Evolutionary conservation across 1,284 basidiomycete species (phyloP).

Genomic region (Wolfiporia cocos): DNA sequence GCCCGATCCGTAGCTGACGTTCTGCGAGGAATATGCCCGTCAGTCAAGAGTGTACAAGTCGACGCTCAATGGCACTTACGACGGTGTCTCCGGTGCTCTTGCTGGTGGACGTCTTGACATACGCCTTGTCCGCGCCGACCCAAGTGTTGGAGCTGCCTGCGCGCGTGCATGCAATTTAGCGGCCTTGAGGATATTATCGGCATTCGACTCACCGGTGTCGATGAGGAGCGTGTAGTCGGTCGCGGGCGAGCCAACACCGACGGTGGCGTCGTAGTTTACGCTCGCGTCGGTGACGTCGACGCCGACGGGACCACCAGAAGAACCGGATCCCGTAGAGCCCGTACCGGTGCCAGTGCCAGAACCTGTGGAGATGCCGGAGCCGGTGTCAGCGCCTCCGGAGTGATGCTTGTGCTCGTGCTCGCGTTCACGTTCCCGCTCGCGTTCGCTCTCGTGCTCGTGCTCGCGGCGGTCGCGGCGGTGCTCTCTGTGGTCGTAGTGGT

Average conservation of each 20-base stretch:
- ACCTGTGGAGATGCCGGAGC: constrained; percentile 7
- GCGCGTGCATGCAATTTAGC: not conserved
- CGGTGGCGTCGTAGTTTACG: constrained; percentile 44
- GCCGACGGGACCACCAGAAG: constrained; percentile 20
- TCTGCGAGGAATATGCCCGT: constrained; percentile 15
- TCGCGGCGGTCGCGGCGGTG: constrained; percentile 15
- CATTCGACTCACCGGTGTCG: constrained; percentile 37
- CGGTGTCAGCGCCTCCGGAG: constrained; percentile 2
- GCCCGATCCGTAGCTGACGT: constrained; percentile 46
- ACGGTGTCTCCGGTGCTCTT: constrained; percentile 36
- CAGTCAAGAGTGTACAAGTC: too few species aligned
- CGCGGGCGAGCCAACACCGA: constrained; percentile 55
- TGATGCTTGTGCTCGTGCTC: constrained; percentile 15
- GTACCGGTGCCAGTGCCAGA: constrained; percentile 18
- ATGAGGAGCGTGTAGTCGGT: constrained; percentile 53
- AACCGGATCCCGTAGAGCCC: constrained; percentile 9
- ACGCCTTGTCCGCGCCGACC: constrained; percentile 44
- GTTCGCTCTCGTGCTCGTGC: not conserved
- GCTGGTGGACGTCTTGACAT: constrained; percentile 36
- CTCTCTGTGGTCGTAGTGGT: constrained; percentile 15
- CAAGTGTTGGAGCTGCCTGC: constrained; percentile 38
- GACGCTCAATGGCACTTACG: constrained; percentile 25
- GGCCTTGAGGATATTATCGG: not conserved
- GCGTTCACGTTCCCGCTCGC: not conserved
- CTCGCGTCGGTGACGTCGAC: constrained; percentile 52